Base-by-base conservation (phyloP, 2,329 filamentous ascomycete genomes). In the Diaporthe helianthi region DNA sequence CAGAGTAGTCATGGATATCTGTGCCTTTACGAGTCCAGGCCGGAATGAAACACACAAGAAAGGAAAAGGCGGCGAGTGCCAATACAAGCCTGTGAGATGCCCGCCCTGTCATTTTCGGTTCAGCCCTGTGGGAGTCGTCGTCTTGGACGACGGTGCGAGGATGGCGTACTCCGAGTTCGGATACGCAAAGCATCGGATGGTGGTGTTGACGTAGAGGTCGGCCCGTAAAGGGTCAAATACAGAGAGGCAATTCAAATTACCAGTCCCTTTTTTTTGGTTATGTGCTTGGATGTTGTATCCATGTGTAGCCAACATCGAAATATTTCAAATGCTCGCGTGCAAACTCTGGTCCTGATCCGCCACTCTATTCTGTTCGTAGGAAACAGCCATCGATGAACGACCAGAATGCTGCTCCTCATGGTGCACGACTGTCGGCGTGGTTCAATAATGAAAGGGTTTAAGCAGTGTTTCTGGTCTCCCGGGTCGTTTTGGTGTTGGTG, bases 1-100 rank as follows among this genome's bases (percentile, higher is more conserved):
- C 69, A 70, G 74, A 80, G 78, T 78, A 79, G 80, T 79, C 75
- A 71, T 72, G 66, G 74, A 76, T 75, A 77, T 75, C 76, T 76
- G 73, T 74, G 67, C 76, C 73, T 73, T 75, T 76, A 70, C 69
- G 72, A 75, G 68, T 74, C 72, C 73, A 74, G 78, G 79, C 79
- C 80, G 77, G 78, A 74, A 75, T 75, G 75, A 76, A 64, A 68
- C 58, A 70, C 41, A 38, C 13, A 38, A 38, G 13, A 38, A 29
- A 47, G 67, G 26, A 24, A 33, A 54, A 44, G 55, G 51, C 54
- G 60, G 55, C 67, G 61, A 69, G 67, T 63, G 63, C 69, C 67
- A 68, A 67, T 64, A 55, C 69, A 68, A 71, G 67, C 54, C 63
- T 65, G 65, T 71, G 69, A 71, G 61, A 66, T 61, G 53, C 64